Evolutionary conservation across 306 rosid genomes (phyloP).

Genomic region (Lagenaria siceraria): DNA sequence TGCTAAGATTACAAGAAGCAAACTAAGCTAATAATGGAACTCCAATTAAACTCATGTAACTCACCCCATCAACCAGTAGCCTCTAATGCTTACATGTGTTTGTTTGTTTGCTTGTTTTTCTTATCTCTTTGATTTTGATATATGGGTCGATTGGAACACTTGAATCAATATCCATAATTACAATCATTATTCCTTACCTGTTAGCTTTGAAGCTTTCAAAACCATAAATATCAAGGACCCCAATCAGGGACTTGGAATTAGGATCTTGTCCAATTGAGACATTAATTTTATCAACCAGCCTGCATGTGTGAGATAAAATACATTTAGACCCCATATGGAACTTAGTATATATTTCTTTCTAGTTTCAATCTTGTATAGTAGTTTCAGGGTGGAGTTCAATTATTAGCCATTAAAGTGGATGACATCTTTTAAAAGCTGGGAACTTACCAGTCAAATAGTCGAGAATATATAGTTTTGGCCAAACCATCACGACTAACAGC

Average conservation of each 20-base stretch:
- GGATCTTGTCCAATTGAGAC: conserved; percentile 90
- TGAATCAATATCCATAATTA: neutral
- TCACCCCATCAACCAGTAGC: neutral
- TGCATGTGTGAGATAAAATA: conserved; percentile 25
- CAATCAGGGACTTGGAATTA: conserved; percentile 69
- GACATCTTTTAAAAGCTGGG: neutral
- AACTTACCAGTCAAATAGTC: conserved; percentile 88
- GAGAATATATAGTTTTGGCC: conserved; percentile 88
- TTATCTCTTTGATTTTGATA: neutral
- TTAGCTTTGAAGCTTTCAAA: conserved; percentile 93
- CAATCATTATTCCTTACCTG: conserved; percentile 48
- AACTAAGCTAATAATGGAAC: neutral
- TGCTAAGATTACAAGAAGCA: neutral
- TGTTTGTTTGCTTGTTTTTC: neutral
- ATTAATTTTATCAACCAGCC: conserved; percentile 97
- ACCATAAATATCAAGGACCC: conserved; percentile 98
- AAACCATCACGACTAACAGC: conserved; percentile 78
- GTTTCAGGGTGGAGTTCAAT: neutral
- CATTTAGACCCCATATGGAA: neutral
- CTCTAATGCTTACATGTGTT: neutral
- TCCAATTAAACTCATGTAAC: neutral
- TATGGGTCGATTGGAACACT: neutral
- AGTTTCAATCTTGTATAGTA: neutral
- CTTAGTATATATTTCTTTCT: neutral
- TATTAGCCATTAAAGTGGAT: neutral